Evolutionary conservation across 1,284 basidiomycete genomes (phyloP), one percentile per base, ranked within the genome.

Genomic region (Apiotrichum sp.): DNA sequence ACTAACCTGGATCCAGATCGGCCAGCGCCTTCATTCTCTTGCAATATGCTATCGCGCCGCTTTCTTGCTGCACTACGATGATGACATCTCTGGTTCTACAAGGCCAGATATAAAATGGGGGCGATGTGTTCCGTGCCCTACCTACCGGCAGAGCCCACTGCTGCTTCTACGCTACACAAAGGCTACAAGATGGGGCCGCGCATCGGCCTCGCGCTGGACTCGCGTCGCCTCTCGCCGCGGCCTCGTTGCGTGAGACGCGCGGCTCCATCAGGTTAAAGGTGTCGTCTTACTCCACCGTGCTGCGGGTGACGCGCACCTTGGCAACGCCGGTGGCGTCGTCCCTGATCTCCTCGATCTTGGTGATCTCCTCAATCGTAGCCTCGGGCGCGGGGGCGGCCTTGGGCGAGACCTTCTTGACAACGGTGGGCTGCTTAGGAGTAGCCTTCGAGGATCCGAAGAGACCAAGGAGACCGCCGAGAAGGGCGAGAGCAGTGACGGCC

Each of bases 391-490:
- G 55, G 52, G 63, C 64, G 47, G 65, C 65, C 66, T 71, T 72
- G 58, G 67, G 62, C 7, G 68, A 65, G 34, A 67, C 67, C 64
- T 69, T 71, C 68, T 73, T 73, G 65, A 72, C 67, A 56, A 68
- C 59, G 14, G 48, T 49, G 13, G 49, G 57, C 57, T 56, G 57
- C 57, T 58, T 58, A 44, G 52, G 44, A 40, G 69, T 68, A 22
- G 74, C 66, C 65, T 71, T 60, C 54, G 60, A 41, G 8, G 68
- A 69, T 64, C 88, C 86, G 72, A 90, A 81, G 68, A 93, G 78
- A 56, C 89, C 86, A 60, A 89, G 82, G 67, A 92, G 78, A 52
- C 84, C 82, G 62, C 84, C 87, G 64, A 96, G 76, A 83, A 93
- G 85, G 57, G 86, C 87, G 70, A 96, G 82, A 66, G 93, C 72